A percentile compares a stretch with the other conserved stretches of the same genome.
phyloP scores from a whole-genome alignment of 2,329 filamentous ascomycete species.

The Monosporascus ibericus region DNA sequence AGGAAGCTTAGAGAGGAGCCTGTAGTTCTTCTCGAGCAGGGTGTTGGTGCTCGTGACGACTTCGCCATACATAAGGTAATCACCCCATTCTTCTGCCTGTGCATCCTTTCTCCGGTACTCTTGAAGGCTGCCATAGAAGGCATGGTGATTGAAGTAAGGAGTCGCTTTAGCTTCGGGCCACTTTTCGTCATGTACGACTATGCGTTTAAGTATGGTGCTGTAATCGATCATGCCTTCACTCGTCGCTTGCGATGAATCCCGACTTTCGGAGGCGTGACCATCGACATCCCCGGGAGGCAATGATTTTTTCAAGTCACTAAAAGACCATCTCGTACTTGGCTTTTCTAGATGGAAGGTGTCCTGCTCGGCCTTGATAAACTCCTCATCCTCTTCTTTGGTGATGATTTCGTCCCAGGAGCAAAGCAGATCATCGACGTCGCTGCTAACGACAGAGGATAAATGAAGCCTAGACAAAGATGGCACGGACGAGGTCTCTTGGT shows the following conservation, averaged over 20 bases:
- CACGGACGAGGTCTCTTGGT: constrained; percentile 59
- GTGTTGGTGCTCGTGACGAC: constrained; percentile 94
- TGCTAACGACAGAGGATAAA: constrained; percentile 63
- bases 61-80: constrained; percentile 77
- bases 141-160: constrained; percentile 77
- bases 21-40: constrained; percentile 82
- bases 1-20: constrained; percentile 68
- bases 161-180: constrained; percentile 68
- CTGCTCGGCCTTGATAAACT: constrained; percentile 72
- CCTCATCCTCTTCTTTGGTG: constrained; percentile 56
- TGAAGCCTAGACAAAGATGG: constrained; percentile 79
- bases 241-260: constrained; percentile 16
- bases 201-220: constrained; percentile 62
- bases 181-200: constrained; percentile 64
- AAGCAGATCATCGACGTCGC: constrained; percentile 63
- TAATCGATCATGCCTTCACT: constrained; percentile 67
- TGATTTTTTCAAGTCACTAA: constrained; percentile 48
- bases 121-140: constrained; percentile 67
- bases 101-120: constrained; percentile 56
- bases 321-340: constrained; percentile 52
- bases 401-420: constrained; percentile 62
- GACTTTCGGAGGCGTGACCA: constrained; percentile 13
- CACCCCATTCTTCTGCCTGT: constrained; percentile 65
- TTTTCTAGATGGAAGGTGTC: constrained; percentile 78
- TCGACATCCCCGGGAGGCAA: constrained; percentile 34